Evolutionary conservation across 148 eudicot genomes (phyloP).

Genomic region (Talinum fruticosum): DNA sequence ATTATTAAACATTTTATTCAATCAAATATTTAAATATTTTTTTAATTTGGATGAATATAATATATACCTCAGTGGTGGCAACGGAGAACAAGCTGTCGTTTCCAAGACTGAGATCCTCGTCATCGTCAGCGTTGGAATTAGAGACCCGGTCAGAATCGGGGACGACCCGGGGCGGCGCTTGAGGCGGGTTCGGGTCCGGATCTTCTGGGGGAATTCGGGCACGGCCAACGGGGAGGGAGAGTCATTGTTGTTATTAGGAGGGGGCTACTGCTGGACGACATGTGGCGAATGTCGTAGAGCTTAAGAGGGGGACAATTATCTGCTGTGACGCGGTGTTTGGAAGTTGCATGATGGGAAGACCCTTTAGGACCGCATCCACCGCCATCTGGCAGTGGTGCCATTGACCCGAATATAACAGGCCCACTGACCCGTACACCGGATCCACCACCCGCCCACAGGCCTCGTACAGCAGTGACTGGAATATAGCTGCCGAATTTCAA

Average conservation of each 20-base stretch:
- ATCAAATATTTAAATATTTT: no score
- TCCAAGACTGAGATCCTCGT: constrained; percentile 19
- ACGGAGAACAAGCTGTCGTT: constrained; percentile 33
- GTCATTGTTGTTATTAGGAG: background rate
- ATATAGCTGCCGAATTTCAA: constrained; percentile 38
- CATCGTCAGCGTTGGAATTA: background rate
- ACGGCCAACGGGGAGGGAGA: background rate
- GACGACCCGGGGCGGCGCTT: constrained; percentile 9
- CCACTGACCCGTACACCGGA: constrained; percentile 69
- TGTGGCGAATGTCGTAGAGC: constrained; percentile 48
- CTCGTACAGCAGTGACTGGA: constrained; percentile 62
- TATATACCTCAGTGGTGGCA: constrained; percentile 37
- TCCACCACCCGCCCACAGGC: constrained; percentile 79
- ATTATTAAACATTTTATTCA: no score
- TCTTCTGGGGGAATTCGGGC: constrained; percentile 4
- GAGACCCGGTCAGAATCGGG: constrained; percentile 15
- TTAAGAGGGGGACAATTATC: constrained; percentile 30
- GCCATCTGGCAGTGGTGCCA: constrained; percentile 67
- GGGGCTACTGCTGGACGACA: constrained; percentile 13
- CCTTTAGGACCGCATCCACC: constrained; percentile 61
- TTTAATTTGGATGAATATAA: no score
- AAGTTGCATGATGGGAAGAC: constrained; percentile 37
- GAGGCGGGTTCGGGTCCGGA: constrained; percentile 21
- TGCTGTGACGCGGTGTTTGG: constrained; percentile 21
- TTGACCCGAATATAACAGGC: constrained; percentile 51